Conservation (phyloP, 176 grass and related monocot genomes). For the Zoysia japonica region DNA sequence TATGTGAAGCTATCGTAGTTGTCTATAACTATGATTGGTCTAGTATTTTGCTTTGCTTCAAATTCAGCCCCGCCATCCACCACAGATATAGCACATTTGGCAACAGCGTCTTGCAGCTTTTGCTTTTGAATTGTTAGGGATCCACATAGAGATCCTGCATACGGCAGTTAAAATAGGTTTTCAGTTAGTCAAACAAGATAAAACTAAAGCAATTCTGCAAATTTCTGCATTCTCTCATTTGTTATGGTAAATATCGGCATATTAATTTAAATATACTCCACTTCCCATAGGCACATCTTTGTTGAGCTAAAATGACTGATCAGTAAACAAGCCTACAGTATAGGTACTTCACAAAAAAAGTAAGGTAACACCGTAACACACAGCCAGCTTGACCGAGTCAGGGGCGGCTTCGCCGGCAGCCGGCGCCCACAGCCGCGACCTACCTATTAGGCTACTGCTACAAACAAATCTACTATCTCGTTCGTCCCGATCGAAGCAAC, state of each 20-base stretch:
- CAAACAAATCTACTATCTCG: background rate
- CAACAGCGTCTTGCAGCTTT: constrained; percentile 3
- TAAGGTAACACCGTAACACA: background rate
- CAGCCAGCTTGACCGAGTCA: constrained; percentile 10
- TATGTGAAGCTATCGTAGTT: constrained; percentile 92
- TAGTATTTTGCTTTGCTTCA: constrained; percentile 46
- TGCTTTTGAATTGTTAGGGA: constrained; percentile 12
- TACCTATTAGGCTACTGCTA: background rate
- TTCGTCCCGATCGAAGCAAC: background rate
- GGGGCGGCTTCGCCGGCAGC: constrained; percentile 13
- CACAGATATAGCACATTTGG: constrained; percentile 19
- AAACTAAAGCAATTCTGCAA: background rate
- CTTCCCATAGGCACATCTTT: too few species aligned
- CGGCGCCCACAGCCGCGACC: constrained; percentile 11
- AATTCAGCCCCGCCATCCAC: constrained; percentile 27
- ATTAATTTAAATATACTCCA: background rate
- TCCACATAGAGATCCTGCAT: constrained; percentile 25
- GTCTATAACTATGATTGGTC: constrained; percentile 74
- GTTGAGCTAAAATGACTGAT: background rate
- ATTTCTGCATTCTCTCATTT: background rate
- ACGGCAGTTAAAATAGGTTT: background rate
- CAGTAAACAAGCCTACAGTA: background rate
- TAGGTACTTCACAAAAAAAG: background rate
- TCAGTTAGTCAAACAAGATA: background rate
- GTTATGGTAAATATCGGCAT: background rate